Conservation (phyloP, 768 basidiomycete species). For the Suillus americanus region DNA sequence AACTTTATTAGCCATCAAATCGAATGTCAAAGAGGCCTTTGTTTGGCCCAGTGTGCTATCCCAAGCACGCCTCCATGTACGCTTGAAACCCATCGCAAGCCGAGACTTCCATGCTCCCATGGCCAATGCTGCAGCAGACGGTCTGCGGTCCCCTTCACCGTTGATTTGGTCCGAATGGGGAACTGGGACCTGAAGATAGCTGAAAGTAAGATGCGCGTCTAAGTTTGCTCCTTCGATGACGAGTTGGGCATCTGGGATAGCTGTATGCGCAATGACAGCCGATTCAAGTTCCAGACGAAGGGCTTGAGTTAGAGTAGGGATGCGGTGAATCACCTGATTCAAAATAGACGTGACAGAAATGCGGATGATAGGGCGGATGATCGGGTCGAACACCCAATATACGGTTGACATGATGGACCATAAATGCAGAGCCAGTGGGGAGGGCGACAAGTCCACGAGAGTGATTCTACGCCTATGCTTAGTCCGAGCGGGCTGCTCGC, state of each 20-base stretch:
- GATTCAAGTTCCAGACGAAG: conserved; percentile 67
- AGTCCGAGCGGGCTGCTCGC: conserved; percentile 19
- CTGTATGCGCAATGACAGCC: conserved; percentile 49
- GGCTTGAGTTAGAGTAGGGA: conserved; percentile 68
- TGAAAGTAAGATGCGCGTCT: conserved; percentile 55
- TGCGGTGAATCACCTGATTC: conserved; percentile 57
- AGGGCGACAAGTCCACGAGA: conserved; percentile 35
- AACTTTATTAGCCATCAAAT: conserved; percentile 48
- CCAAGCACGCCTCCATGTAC: conserved; percentile 70
- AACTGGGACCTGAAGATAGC: conserved; percentile 41
- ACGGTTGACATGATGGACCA: conserved; percentile 34
- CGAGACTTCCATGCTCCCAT: conserved; percentile 67
- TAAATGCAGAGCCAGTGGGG: conserved; percentile 33
- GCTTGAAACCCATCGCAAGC: conserved; percentile 55
- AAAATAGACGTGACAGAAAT: conserved; percentile 51
- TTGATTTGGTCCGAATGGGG: conserved; percentile 13
- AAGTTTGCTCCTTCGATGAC: conserved; percentile 49
- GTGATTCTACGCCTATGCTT: conserved; percentile 44
- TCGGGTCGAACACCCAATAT: conserved; percentile 54
- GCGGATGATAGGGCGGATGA: conserved; percentile 61
- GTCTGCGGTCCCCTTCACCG: conserved; percentile 13
- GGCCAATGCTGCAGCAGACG: conserved; percentile 38
- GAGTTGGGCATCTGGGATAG: conserved; percentile 53
- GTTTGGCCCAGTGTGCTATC: conserved; percentile 68
- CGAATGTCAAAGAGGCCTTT: conserved; percentile 53